Evolutionary conservation across 2,329 filamentous ascomycete genomes (phyloP), one percentile per base, ranked within the genome.

Genomic region (Elsinoe perseae): DNA sequence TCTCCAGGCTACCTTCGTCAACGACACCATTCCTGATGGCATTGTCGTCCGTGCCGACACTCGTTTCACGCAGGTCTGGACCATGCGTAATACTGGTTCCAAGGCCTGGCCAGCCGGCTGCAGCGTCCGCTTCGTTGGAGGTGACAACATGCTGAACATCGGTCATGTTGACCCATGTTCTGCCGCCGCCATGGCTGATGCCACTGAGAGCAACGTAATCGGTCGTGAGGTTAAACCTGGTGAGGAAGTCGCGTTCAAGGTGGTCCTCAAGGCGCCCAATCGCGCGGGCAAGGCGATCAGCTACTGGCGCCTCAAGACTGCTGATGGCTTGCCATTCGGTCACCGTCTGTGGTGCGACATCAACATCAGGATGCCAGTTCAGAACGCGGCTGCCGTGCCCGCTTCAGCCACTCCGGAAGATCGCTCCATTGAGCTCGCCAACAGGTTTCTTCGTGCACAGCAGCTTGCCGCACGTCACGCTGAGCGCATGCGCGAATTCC

Each of bases 331-430:
- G 61, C 86, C 89, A 61, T 96, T 97, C 62, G 93, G 93, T 36
- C 88, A 96, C 74, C 87, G 90, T 66, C 78, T 98, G 48, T 98
- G 92, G 92, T 96, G 92, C 68, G 90, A 97, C 62, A 82, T 98
- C 61, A 80, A 82, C 52, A 89, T 96, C 57, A 56, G 30, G 42
- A 43, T 20, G 38, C 18, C 48, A n/a, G 44, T 21, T 18, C 42
- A 44, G 40, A 32, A 36, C 9, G 5, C 32, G 3, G 32, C 4
- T 6, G 10, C 25, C 21, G 18, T 20, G 3, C 48, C 48, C 2
- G 12, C 21, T 23, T 23, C 28, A 10, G 6, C 44, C 8, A 30
- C 28, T 30, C 34, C n/a, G 5, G 52, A 43, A 7, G 14, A 25
- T 12, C 21, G 38, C 25, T 30, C 25, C 8, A 40, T 30, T 14